Evolutionary conservation across 306 rosid species (phyloP), one percentile per base, ranked within the genome.

Genomic region (Fragaria iinumae): DNA sequence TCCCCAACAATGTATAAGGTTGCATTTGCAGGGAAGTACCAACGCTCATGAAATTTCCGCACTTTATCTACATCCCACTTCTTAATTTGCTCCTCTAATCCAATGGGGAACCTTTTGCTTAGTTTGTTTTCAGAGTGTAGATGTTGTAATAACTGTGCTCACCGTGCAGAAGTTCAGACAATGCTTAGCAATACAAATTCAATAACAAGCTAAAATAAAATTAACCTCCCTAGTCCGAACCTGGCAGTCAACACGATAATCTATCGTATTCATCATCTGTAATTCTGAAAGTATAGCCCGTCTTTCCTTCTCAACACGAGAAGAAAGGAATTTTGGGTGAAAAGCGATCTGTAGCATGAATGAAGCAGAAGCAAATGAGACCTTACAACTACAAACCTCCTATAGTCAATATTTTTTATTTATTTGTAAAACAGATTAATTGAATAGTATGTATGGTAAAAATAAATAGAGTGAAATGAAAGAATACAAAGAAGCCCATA

Each of bases 1-100:
- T 95, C 99, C 83, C 99, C 99, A 79, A 95, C 99, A 80, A 95
- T 86, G 89, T 92, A 95, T 73, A 95, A 85, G 76, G 97, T 95
- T 75, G 99, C 96, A 86, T 95, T 95, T 84, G 97, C 99, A 82
- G 99, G 99, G 88, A 90, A 92, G 84, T 95, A 95, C 97, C 99
- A 95, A 49, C 97, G 97, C 87, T 95, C 99, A 48, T 95, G 99
- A 79, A 95, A 95, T 90, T 92, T 95, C 85, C 96, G 88, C 72
- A 95, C 93, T 89, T 92, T 95, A 79, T 95, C 97, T 32, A 89
- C 97, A 89, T 92, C 99, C 97, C 97, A 95, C 81, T 89, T 95
- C 87, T 92, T 92, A 84, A 92, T 95, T 86, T 95, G 99, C 71
- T 95, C 99, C 82, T 95, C 99, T 82, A 95, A 81, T 75, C 99